Percentiles rank a stretch among this genome's conserved stretches.
Conservation (phyloP, 1,284 basidiomycete species). For the Butyriboletus appendiculatus region DNA sequence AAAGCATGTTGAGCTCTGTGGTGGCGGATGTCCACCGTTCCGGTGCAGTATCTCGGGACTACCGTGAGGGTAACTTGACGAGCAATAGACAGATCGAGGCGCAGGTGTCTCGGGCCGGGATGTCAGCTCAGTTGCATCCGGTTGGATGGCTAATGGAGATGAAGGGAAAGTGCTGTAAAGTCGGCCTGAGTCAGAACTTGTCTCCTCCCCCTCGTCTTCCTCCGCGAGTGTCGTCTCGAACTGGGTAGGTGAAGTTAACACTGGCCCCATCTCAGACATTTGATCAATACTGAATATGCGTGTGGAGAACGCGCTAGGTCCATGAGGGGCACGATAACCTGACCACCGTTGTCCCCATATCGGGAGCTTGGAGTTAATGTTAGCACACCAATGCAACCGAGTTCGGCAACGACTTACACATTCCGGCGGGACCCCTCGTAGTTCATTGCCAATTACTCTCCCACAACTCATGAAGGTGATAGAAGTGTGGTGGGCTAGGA, state of each 20-base stretch:
- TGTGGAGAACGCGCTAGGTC: conserved; percentile 32
- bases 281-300: conserved; percentile 21
- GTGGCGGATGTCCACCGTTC: background rate
- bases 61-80: background rate
- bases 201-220: conserved; percentile 23
- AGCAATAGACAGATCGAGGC: conserved; percentile 2
- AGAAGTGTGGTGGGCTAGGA: conserved; percentile 16
- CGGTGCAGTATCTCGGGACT: background rate
- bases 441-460: conserved; percentile 35
- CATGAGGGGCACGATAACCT: conserved; percentile 22
- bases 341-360: conserved; percentile 38
- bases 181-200: conserved; percentile 18
- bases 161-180: conserved; percentile 9
- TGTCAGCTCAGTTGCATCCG: background rate
- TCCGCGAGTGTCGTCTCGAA: conserved; percentile 23
- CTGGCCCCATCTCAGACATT: conserved; percentile 27
- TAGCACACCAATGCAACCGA: conserved; percentile 11
- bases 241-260: conserved; percentile 28
- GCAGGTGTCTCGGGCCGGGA: background rate
- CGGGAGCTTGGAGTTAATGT: conserved; percentile 26
- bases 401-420: conserved; percentile 24
- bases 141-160: conserved; percentile 10
- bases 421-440: conserved; percentile 33
- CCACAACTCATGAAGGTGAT: conserved; percentile 28
- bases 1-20: conserved; percentile 1